Base-by-base conservation (phyloP, 768 basidiomycete genomes). In the Tulasnella sp. region DNA sequence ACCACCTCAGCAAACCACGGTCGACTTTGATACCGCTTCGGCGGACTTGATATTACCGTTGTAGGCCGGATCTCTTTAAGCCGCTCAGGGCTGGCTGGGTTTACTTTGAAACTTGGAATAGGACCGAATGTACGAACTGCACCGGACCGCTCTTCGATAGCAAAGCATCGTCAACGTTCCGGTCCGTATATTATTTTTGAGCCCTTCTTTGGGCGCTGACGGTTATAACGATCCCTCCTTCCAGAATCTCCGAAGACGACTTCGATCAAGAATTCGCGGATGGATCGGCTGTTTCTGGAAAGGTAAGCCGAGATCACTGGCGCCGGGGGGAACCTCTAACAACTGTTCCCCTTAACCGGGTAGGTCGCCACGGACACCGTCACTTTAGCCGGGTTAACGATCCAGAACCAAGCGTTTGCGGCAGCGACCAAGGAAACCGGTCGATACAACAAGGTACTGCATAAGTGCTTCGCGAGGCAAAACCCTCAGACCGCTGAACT, bases 301-400 rank as follows among this genome's bases (percentile, higher is more conserved):
- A 40, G 39, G 75, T 61, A 11, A 16, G 48, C 11, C 11, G 51
- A 9, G n/a, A 18, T 26, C 23, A 37, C 16, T 32, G 5, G 32
- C 29, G 35, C 32, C 26, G 10, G 44, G 10, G 23, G 13, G 3
- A 9, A 13, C 10, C 29, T 40, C 32, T 15, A 72, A 72, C 70
- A 29, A 7, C 26, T 9, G 26, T 29, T 15, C 10, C n/a, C 5
- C 26, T 16, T 67, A 67, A 6, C 13, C 23, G 26, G 42, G 48
- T 40, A 75, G 75, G 75, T 75, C 40, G 75, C 75, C 23, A 75
- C 75, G 7, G 75, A 75, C 40, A 75, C 75, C 57, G 75, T 75
- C 32, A 75, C 75, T 15, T 3, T 75, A 32, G 75, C 75, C 40
- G 75, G 75, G 0, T 67, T 75, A 23, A 75, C 75, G 5, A 51